phyloP scores from a whole-genome alignment of 176 grass and related monocot species.

The Lolium multiflorum region DNA sequence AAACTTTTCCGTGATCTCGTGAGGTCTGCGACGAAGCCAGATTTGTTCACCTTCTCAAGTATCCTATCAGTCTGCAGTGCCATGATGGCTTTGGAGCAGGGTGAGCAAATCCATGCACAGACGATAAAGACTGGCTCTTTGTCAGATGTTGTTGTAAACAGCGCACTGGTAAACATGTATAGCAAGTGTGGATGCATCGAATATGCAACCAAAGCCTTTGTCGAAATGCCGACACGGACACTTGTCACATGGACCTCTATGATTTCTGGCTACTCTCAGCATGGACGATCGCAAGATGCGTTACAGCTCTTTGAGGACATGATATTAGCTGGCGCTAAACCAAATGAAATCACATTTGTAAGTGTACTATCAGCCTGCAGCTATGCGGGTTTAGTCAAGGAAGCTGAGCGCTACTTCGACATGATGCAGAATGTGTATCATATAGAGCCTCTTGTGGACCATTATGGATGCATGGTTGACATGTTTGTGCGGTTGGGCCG shows the following conservation, averaged over 20 bases:
- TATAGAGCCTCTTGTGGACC: slow-evolving; percentile 70
- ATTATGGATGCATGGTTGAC: slow-evolving; percentile 90
- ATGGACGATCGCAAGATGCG: slow-evolving; percentile 69
- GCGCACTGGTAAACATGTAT: slow-evolving; percentile 92
- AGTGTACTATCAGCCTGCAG: slow-evolving; percentile 90
- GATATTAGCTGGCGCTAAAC: slow-evolving; percentile 65
- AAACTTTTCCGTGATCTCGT: slow-evolving; percentile 68
- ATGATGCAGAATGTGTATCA: slow-evolving; percentile 78
- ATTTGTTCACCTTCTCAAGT: slow-evolving; percentile 84
- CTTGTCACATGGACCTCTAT: slow-evolving; percentile 88
- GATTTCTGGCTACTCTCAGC: slow-evolving; percentile 83
- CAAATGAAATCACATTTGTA: slow-evolving; percentile 82
- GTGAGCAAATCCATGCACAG: slow-evolving; percentile 83
- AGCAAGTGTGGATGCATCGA: slow-evolving; percentile 80
- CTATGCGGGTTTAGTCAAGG: slow-evolving; percentile 67
- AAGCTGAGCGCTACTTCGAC: slow-evolving; percentile 73
- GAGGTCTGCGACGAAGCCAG: slow-evolving; percentile 61
- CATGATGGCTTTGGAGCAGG: slow-evolving; percentile 80
- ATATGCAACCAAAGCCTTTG: slow-evolving; percentile 70
- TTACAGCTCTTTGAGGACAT: slow-evolving; percentile 91
- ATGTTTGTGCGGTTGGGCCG: slow-evolving; percentile 75
- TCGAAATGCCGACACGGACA: slow-evolving; percentile 73
- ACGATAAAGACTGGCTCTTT: slow-evolving; percentile 75
- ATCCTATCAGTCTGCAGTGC: slow-evolving; percentile 73
- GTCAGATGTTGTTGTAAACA: slow-evolving; percentile 79